Base-by-base conservation (phyloP, 2,329 filamentous ascomycete species). In the Xylaria sp. region DNA sequence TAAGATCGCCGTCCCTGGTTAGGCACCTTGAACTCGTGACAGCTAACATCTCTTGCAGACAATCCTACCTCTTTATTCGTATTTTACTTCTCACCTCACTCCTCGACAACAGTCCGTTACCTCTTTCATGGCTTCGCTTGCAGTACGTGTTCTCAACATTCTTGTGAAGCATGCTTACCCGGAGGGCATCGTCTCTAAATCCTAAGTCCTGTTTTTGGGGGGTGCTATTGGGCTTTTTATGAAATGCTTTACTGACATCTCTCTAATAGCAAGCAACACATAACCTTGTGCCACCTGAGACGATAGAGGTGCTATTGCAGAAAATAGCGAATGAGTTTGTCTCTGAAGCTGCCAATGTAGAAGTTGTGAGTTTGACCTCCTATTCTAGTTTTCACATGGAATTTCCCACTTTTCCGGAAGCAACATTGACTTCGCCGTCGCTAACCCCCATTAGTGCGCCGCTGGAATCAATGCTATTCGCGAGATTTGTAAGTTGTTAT, bases 241-340 rank as follows among this genome's bases (percentile, higher is more conserved):
- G 11, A n/a, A 6, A 49, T 19, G 23, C 15, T n/a, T 23, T 41
- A 15, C 62, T 64, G 27, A 64, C 40, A 3, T 33, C 1, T 9
- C 27, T 19, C 11, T 21, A 40, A 51, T 40, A 66, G 0, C 95
- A 98, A 79, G 91, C 91, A 3, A 93, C 92, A 7, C 95, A 99
- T 75, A 90, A 89, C 66, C 84, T 97, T 37, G 93, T 99, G 0
- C 95, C 95, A 0, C 94, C 94, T 0, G 95, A 99, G 80, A 90
- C 89, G 0, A 82, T 99, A 10, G 93, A 98, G 75, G 94, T 95
- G 0, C 80, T 98, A 4, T 82, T 99, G 2, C 89, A 92, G 75
- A 98, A 97, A 79, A 98, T 99, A 70, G 94, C 95, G 31, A 97
- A 98, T 73, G 95, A 99, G 75, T 99, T 99, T 73, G 94, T 99